These are phyloP conservation scores for Xylaria sp. DNA, from an alignment of 2,329 filamentous ascomycete genomes.

Conservation along the genomic window DNA sequence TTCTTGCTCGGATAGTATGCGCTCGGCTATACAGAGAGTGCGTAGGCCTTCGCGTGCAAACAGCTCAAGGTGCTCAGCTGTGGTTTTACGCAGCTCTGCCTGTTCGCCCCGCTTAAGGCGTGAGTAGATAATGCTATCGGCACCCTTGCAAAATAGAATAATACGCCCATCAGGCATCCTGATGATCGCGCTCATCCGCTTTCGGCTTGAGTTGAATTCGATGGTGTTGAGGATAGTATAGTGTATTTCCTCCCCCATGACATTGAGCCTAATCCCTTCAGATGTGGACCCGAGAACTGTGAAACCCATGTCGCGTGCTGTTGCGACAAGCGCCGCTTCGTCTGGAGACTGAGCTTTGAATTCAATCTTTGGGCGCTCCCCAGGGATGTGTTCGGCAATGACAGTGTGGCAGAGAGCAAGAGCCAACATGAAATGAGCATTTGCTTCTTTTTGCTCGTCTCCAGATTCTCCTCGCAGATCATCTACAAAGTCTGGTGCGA, in stretches of 20 bases:
- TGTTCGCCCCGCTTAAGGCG: constrained; percentile 88
- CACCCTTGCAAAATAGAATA: constrained; percentile 94
- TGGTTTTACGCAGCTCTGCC: constrained; percentile 80
- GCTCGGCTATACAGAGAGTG: constrained; percentile 92
- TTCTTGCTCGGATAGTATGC: constrained; percentile 81
- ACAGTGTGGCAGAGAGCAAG: constrained; percentile 97
- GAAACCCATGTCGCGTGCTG: constrained; percentile 94
- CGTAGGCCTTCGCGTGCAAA: constrained; percentile 95
- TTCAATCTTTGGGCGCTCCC: constrained; percentile 89
- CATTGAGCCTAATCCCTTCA: constrained; percentile 85
- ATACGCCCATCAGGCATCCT: constrained; percentile 93
- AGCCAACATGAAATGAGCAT: constrained; percentile 92
- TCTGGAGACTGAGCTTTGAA: constrained; percentile 99
- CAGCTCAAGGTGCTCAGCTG: constrained; percentile 94
- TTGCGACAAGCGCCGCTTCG: constrained; percentile 92
- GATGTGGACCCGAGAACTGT: constrained; percentile 84
- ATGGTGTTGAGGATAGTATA: constrained; percentile 93
- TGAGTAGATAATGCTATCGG: constrained; percentile 96
- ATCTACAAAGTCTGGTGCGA: constrained; percentile 87
- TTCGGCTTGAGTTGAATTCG: constrained; percentile 96
- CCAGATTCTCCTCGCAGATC: constrained; percentile 85
- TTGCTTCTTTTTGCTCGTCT: constrained; percentile 78
- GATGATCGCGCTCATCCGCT: constrained; percentile 97
- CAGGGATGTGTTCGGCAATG: constrained; percentile 87
- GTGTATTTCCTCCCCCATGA: constrained; percentile 84